Evolutionary conservation across 2,329 filamentous ascomycete genomes (phyloP).

Genomic region (Aschersonia sp.): DNA sequence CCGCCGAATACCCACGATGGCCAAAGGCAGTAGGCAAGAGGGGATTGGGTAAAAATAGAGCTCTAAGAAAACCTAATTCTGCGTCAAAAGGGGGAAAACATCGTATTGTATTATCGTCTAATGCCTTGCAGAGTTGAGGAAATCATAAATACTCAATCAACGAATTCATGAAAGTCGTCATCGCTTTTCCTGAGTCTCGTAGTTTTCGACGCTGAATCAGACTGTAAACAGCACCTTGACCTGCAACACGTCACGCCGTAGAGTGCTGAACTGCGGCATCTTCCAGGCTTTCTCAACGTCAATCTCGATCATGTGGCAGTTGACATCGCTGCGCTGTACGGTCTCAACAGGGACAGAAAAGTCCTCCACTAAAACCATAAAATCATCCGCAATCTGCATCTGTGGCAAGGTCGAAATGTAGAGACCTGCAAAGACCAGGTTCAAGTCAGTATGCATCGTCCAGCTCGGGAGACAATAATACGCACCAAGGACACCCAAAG

Average conservation of each 20-base stretch:
- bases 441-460: background rate
- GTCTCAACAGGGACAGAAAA: conserved; percentile 52
- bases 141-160: background rate
- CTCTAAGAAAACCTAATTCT: background rate
- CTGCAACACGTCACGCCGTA: conserved; percentile 69
- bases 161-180: too few species aligned
- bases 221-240: conserved; percentile 34
- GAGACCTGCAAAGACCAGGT: conserved; percentile 32
- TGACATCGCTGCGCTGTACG: conserved; percentile 40
- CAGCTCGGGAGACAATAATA: background rate
- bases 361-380: conserved; percentile 63
- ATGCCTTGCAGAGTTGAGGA: too few species aligned
- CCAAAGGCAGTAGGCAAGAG: background rate
- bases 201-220: background rate
- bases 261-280: conserved; percentile 50
- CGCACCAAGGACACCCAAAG: conserved; percentile 58
- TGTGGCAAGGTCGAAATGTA: conserved; percentile 58
- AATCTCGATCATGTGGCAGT: conserved; percentile 53
- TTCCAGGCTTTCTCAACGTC: conserved; percentile 68
- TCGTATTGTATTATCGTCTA: too few species aligned
- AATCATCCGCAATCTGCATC: conserved; percentile 45
- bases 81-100: too few species aligned
- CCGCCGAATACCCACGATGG: background rate
- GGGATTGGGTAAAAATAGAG: background rate
- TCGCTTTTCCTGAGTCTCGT: background rate